These are phyloP conservation scores for Botrytis deweyae DNA, from an alignment of 2,329 filamentous ascomycete species.

Conservation along the genomic window DNA sequence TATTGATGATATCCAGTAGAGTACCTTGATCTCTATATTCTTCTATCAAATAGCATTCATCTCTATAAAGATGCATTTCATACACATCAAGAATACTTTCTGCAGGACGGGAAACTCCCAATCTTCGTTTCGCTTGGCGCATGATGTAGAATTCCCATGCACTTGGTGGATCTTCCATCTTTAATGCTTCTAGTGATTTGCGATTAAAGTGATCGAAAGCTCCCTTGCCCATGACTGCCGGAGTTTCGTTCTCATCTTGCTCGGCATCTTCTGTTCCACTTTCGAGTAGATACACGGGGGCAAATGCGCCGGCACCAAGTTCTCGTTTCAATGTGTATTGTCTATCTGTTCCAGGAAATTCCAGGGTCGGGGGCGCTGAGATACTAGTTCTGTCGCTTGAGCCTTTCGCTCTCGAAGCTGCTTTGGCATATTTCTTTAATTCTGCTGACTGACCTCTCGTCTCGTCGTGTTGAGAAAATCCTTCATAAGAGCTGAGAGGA, in stretches of 20 bases:
- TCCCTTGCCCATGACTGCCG: slow-evolving; percentile 60
- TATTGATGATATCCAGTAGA: slow-evolving; percentile 90
- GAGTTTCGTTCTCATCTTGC: slow-evolving; percentile 47
- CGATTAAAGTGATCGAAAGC: slow-evolving; percentile 53
- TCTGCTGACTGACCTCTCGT: slow-evolving; percentile 67
- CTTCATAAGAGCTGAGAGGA: slow-evolving; percentile 69
- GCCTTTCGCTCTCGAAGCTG: slow-evolving; percentile 45
- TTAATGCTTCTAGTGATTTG: slow-evolving; percentile 76
- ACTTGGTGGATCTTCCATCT: slow-evolving; percentile 87
- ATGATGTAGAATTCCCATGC: slow-evolving; percentile 98
- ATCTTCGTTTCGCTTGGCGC: slow-evolving; percentile 72
- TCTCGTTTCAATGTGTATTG: slow-evolving; percentile 80
- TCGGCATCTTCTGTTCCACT: slow-evolving; percentile 55
- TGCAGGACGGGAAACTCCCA: slow-evolving; percentile 70
- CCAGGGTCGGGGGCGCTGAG: slow-evolving; percentile 61
- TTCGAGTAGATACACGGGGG: slow-evolving; percentile 90
- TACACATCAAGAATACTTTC: slow-evolving; percentile 80
- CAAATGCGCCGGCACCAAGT: slow-evolving; percentile 90
- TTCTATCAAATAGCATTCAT: slow-evolving; percentile 87
- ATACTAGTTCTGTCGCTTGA: slow-evolving; percentile 57
- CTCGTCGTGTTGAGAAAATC: slow-evolving; percentile 72
- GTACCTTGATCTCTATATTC: slow-evolving; percentile 89
- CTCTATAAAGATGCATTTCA: slow-evolving; percentile 86
- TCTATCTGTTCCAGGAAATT: slow-evolving; percentile 63
- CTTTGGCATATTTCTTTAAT: slow-evolving; percentile 79